Evolutionary conservation across 495 filamentous ascomycete species (phyloP), one percentile per base, ranked within the genome.

Genomic region (Hyphodiscus hymeniophilus): DNA sequence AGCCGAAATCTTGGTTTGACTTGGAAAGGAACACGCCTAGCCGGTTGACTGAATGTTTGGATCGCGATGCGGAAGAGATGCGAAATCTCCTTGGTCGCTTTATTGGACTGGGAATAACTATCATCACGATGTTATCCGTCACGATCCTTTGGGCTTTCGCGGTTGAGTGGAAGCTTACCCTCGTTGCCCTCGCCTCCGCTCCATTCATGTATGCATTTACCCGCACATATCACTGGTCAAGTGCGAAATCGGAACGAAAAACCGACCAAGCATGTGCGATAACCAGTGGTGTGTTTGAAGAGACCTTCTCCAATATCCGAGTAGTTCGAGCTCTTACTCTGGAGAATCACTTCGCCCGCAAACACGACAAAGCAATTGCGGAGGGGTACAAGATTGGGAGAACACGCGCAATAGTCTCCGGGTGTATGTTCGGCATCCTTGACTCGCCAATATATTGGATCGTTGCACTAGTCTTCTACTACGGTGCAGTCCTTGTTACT

Each of bases 1-100:
- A 97, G 61, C 87, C 89, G 11, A 78, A 75, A 51, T 61, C 73
- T n/a, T 98, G 88, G 84, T 95, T 95, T 55, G 85, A 89, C 50
- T 67, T 75, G 20, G 70, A 82, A 2, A 69, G 67, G 32, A 87
- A 96, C 63, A 74, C 69, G 0, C 64, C 84, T 1, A 63, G 68
- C 5, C 66, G 71, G 24, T 72, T 98, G 13, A 76, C 69, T 0
- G 77, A 85, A 44, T 84, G 77, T 42, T 74, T 96, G 3, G 87
- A 92, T 55, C 75, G 86, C 40, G 84, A 91, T 56, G 86, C 81
- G 2, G 92, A 97, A 63, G 87, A 95, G 57, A 90, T 90, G 75
- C 74, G 83, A 3, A 87, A 88, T 49, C 60, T 97, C 0, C 66
- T 95, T 2, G 83, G 86, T 8, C 77, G 84, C 33, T 95, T 94